Evolutionary conservation across 768 basidiomycete species (phyloP), one percentile per base, ranked within the genome.

Genomic region (Mycena polygramma): DNA sequence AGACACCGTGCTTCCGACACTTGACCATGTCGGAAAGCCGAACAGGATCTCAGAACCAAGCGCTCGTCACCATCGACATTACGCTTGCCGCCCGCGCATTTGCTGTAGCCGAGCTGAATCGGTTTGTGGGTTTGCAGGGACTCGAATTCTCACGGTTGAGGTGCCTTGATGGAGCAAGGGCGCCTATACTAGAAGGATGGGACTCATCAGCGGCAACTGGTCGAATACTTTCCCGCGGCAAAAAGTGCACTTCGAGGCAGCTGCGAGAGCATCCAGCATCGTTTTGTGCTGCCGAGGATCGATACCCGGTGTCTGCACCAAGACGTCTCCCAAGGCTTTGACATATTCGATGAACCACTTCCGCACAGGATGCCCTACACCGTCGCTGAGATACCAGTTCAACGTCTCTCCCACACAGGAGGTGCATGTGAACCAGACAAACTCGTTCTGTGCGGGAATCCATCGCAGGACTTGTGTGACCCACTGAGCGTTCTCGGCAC

Each of bases 341-440:
- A 63, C 51, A 22, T 63, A 63, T 51, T 39, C 14, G 22, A 7
- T 63, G 24, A 63, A 63, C 49, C 62, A 63, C 20, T 41, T 20
- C 10, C 62, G 51, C 26, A 43, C 51, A n/a, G 7, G 6, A 35
- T 53, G 39, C 1, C 7, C 2, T 8, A 15, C 20, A 6, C 51
- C 51, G 24, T 62, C 60, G n/a, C 26, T 20, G n/a, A 62, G 46
- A 39, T 51, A 51, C 60, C 60, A 62, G 20, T 22, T 17, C 46
- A 52, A 49, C 30, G 20, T 10, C 8, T 19, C 51, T 13, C 10
- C 11, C 13, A 13, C 36, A 48, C 62, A 63, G 37, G 14, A 14
- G 15, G 17, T 22, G 24, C 51, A 53, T 10, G 19, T 14, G 41
- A 63, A 63, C 62, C 62, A 53, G 22, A 52, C 49, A 22, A 41